phyloP scores from a whole-genome alignment of 768 basidiomycete species.

The Collybiopsis confluens region DNA sequence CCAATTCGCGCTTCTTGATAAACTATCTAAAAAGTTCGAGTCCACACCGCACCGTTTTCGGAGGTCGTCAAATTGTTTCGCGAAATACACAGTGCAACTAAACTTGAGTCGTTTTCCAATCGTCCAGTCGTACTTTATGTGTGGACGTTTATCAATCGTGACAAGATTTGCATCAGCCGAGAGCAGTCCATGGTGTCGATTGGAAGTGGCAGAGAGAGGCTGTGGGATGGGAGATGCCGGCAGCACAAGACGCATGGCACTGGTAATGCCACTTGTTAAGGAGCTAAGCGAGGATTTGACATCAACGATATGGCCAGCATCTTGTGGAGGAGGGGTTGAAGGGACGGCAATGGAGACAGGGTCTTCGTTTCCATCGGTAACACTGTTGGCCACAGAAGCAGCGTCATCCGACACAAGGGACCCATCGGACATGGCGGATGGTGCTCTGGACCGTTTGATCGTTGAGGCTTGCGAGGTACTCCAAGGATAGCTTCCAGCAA shows the following conservation, averaged over 20 bases:
- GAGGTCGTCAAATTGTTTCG: conserved; percentile 71
- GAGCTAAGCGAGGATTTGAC: conserved; percentile 41
- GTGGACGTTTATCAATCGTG: conserved; percentile 65
- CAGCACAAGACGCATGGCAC: conserved; percentile 58
- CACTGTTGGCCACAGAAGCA: background rate
- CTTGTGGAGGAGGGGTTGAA: conserved; percentile 5
- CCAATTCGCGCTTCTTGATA: conserved; percentile 62
- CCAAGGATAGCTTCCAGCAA: background rate
- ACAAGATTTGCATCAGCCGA: conserved; percentile 28
- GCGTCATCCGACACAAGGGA: background rate
- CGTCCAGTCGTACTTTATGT: conserved; percentile 81
- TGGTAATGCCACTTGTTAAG: conserved; percentile 48
- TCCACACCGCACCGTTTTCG: conserved; percentile 66
- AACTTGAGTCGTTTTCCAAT: conserved; percentile 71
- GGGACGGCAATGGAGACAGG: background rate
- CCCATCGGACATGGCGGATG: too few species aligned
- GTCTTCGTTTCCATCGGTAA: background rate
- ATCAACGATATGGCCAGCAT: conserved; percentile 9
- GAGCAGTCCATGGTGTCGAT: conserved; percentile 49
- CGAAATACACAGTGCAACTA: conserved; percentile 80
- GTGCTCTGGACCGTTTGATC: background rate
- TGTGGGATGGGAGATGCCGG: conserved; percentile 26
- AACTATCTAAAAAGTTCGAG: conserved; percentile 53
- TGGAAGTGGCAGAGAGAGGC: conserved; percentile 29
- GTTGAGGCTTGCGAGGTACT: background rate